A percentile compares a stretch with the other conserved stretches of the same genome.
These are phyloP conservation scores for Bolboschoenoplectus hybrid DNA, from an alignment of 202 grass and related monocot species.

Conservation along the genomic window DNA sequence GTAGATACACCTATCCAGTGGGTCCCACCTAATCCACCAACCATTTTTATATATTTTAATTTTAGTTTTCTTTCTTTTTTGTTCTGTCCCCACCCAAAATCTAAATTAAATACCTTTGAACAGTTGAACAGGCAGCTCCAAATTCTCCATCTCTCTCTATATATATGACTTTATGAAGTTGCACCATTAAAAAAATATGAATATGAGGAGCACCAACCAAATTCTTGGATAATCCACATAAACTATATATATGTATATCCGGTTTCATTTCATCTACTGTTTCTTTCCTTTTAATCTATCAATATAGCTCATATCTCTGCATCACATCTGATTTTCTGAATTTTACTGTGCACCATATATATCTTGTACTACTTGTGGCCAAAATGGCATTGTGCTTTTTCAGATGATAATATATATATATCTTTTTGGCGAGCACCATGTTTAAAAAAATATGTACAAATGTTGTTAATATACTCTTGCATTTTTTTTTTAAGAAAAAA, in stretches of 20 bases:
- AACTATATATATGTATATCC: neutral
- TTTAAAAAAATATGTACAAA: neutral
- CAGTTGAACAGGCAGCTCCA: neutral
- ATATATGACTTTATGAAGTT: neutral
- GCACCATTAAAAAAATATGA: neutral
- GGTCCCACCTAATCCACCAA: slow-evolving; percentile 31
- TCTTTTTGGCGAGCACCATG: neutral
- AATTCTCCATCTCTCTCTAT: slow-evolving; percentile 3
- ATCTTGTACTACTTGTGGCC: slow-evolving; percentile 6
- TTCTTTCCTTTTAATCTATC: slow-evolving; percentile 2
- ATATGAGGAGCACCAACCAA: slow-evolving; percentile 13
- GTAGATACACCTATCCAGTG: neutral
- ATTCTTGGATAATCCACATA: neutral
- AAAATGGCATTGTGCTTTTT: neutral
- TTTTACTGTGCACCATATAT: slow-evolving; percentile 17
- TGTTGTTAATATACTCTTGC: no score
- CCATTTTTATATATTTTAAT: neutral
- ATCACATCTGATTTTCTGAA: slow-evolving; percentile 22
- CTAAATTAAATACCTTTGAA: slow-evolving; percentile 5
- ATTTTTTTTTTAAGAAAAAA: neutral
- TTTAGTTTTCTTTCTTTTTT: neutral
- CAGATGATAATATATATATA: neutral
- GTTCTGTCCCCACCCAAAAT: neutral
- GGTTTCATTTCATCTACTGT: slow-evolving; percentile 13
- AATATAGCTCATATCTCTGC: slow-evolving; percentile 24